Evolutionary conservation across 2,329 filamentous ascomycete genomes (phyloP).

Genomic region (Aspergillus thermomutatus): DNA sequence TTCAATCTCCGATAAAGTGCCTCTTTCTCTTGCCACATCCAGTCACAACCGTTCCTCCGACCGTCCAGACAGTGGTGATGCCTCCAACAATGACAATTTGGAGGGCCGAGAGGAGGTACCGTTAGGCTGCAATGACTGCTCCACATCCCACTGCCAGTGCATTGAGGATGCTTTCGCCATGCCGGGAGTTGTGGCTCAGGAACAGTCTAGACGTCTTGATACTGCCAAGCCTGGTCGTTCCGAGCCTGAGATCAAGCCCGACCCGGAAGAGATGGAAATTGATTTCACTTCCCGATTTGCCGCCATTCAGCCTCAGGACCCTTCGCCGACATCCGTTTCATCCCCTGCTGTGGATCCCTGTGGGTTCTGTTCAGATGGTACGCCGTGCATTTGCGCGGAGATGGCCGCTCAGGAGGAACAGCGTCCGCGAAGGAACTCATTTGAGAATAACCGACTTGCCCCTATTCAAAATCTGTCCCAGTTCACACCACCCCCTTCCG

Average conservation of each 20-base stretch:
- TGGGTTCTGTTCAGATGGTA: conserved; percentile 79
- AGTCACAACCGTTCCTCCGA: neutral
- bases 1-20: conserved; percentile 35
- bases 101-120: conserved; percentile 37
- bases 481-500: conserved; percentile 53
- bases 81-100: conserved; percentile 9
- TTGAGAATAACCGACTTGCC: conserved; percentile 39
- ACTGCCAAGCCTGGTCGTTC: conserved; percentile 54
- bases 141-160: conserved; percentile 61
- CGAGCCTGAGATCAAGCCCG: conserved; percentile 45
- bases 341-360: conserved; percentile 61
- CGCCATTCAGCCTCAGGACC: conserved; percentile 34
- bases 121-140: conserved; percentile 65
- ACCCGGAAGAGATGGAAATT: conserved; percentile 59
- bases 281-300: conserved; percentile 70
- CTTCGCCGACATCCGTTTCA: conserved; percentile 26
- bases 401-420: conserved; percentile 46
- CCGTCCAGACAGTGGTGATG: conserved; percentile 4
- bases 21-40: conserved; percentile 24
- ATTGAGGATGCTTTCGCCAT: conserved; percentile 54
- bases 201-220: conserved; percentile 33
- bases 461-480: conserved; percentile 47
- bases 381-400: conserved; percentile 78
- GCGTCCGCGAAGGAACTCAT: conserved; percentile 44
- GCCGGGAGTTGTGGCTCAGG: conserved; percentile 38